These are phyloP conservation scores for Albifimbria verrucaria DNA, from an alignment of 2,329 filamentous ascomycete genomes.

Conservation along the genomic window DNA sequence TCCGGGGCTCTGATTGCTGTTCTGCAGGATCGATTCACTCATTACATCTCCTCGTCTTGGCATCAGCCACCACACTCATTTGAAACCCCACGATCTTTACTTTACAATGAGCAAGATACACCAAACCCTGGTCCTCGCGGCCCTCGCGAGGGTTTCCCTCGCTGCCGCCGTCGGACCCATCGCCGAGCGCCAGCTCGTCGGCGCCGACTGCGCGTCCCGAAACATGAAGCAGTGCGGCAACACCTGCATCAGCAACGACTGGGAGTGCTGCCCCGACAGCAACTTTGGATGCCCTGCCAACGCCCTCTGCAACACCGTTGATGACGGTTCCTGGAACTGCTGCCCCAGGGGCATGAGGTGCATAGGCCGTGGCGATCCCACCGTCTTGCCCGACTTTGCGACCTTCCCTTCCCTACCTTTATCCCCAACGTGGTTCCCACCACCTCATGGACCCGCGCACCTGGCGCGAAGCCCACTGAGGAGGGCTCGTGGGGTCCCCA, in stretches of 20 bases:
- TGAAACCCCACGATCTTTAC: background rate
- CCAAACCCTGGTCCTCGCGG: slow-evolving; percentile 12
- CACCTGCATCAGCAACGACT: slow-evolving; percentile 22
- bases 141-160: slow-evolving; percentile 10
- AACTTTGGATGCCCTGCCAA: slow-evolving; percentile 22
- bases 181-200: slow-evolving; percentile 15
- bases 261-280: slow-evolving; percentile 26
- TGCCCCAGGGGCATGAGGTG: slow-evolving; percentile 24
- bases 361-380: slow-evolving; percentile 21
- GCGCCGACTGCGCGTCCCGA: slow-evolving; percentile 18
- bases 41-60: background rate
- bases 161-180: slow-evolving; percentile 16
- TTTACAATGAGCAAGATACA: slow-evolving; percentile 21
- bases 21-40: background rate
- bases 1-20: background rate
- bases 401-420: slow-evolving; percentile 6
- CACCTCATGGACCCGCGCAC: too few species aligned
- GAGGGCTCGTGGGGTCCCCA: background rate
- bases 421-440: too few species aligned
- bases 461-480: slow-evolving; percentile 5
- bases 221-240: slow-evolving; percentile 22
- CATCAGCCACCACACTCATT: slow-evolving; percentile 4
- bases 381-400: slow-evolving; percentile 1
- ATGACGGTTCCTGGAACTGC: slow-evolving; percentile 24
- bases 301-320: slow-evolving; percentile 19